Conservation (phyloP, 768 basidiomycete species). For the Gymnopilus dilepis region DNA sequence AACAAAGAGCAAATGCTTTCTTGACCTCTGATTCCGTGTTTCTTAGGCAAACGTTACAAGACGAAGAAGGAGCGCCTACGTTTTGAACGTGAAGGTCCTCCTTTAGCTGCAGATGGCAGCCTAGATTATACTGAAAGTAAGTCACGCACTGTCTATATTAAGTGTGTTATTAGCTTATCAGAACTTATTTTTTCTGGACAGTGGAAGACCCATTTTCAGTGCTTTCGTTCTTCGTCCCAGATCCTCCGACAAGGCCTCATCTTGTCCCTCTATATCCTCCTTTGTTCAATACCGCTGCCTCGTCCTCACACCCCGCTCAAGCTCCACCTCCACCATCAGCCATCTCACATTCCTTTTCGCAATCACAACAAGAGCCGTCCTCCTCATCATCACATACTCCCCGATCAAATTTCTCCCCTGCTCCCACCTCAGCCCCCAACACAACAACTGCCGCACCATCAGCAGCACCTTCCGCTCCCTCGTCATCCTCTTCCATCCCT, state of each 20-base stretch:
- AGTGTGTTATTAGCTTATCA: not conserved
- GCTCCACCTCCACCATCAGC: slow-evolving; percentile 18
- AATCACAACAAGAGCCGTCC: slow-evolving; percentile 20
- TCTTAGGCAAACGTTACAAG: slow-evolving; percentile 71
- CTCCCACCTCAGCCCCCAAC: slow-evolving; percentile 20
- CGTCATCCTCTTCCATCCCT: slow-evolving; percentile 2
- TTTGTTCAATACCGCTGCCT: slow-evolving; percentile 26
- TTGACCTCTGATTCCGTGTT: not conserved
- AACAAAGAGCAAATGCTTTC: not conserved
- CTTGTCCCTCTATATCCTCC: slow-evolving; percentile 63
- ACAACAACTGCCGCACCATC: slow-evolving; percentile 22
- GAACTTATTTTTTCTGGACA: slow-evolving; percentile 31
- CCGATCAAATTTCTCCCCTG: slow-evolving; percentile 31
- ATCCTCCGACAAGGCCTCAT: slow-evolving; percentile 57
- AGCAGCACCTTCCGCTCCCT: slow-evolving; percentile 21
- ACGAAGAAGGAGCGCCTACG: slow-evolving; percentile 82
- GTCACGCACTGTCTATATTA: slow-evolving; percentile 28
- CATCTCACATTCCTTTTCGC: slow-evolving; percentile 6
- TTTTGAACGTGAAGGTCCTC: slow-evolving; percentile 80
- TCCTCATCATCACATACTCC: slow-evolving; percentile 26
- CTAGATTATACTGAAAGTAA: slow-evolving; percentile 74
- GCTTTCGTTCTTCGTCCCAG: slow-evolving; percentile 66
- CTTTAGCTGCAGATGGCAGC: slow-evolving; percentile 75
- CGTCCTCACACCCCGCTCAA: slow-evolving; percentile 14
- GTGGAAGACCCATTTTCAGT: slow-evolving; percentile 83